Conservation (phyloP, 2,329 filamentous ascomycete species). For the Talaromyces albobiverticillius region DNA sequence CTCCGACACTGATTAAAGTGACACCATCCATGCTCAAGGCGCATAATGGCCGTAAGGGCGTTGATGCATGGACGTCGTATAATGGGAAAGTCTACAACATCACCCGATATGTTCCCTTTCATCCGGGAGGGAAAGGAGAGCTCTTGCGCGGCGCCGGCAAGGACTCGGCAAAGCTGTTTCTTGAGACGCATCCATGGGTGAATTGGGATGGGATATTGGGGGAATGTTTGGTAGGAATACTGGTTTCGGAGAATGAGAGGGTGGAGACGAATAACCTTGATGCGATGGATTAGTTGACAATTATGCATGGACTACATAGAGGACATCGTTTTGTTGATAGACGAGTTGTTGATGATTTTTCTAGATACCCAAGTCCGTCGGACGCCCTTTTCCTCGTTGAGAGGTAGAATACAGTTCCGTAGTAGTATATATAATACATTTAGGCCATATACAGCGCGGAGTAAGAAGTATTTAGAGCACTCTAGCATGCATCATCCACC, state of each 20-base stretch:
- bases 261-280: slow-evolving; percentile 44
- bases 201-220: slow-evolving; percentile 66
- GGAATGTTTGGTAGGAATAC: slow-evolving; percentile 60
- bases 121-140: slow-evolving; percentile 72
- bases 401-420: too few relatives aligned
- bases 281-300: slow-evolving; percentile 55
- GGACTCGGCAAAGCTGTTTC: slow-evolving; percentile 62
- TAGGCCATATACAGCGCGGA: too few relatives aligned
- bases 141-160: slow-evolving; percentile 63
- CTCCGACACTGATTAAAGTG: slow-evolving; percentile 64
- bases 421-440: not conserved
- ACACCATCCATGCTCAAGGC: slow-evolving; percentile 75
- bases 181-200: slow-evolving; percentile 65
- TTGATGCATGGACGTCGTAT: slow-evolving; percentile 86
- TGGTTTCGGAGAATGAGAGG: slow-evolving; percentile 55
- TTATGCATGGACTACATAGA: not conserved
- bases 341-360: not conserved
- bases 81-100: slow-evolving; percentile 94
- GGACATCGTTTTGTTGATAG: too few relatives aligned
- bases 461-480: too few relatives aligned
- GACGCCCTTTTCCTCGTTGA: too few relatives aligned
- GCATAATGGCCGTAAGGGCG: slow-evolving; percentile 78
- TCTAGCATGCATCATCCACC: too few relatives aligned
- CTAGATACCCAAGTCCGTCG: slow-evolving; percentile 12
- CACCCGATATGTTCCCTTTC: slow-evolving; percentile 81